Conservation (phyloP, 2,329 filamentous ascomycete genomes). For the Colletotrichum sp. region DNA sequence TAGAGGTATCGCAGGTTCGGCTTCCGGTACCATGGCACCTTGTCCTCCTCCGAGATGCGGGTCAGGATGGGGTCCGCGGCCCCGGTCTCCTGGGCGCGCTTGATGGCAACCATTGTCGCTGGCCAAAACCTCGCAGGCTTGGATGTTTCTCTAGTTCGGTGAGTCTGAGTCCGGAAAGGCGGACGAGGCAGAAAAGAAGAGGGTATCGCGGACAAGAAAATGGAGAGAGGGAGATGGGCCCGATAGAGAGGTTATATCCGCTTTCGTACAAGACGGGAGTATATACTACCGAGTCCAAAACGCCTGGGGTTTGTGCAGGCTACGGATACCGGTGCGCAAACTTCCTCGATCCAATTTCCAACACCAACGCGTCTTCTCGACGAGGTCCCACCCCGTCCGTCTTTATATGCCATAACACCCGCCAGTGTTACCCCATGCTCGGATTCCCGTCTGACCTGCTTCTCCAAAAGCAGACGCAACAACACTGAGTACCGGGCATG, state of each 20-base stretch:
- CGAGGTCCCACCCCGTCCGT: background rate
- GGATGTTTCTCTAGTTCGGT: background rate
- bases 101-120: conserved; percentile 14
- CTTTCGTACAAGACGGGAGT: background rate
- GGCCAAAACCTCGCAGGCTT: background rate
- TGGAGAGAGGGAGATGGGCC: background rate
- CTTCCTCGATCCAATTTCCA: background rate
- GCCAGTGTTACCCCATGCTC: background rate
- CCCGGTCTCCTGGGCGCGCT: conserved; percentile 16
- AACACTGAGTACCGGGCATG: background rate
- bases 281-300: background rate
- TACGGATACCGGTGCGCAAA: background rate
- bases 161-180: background rate
- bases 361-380: background rate
- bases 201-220: background rate
- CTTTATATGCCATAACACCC: background rate
- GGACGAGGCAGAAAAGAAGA: background rate
- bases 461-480: background rate
- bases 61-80: conserved; percentile 35
- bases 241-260: background rate
- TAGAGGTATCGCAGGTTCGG: conserved; percentile 63
- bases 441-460: background rate
- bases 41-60: conserved; percentile 39
- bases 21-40: conserved; percentile 60
- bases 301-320: background rate